Evolutionary conservation across 164 flowering plant species (phyloP), one percentile per base, ranked within the genome.

Genomic region (Nymphaea colorata): DNA sequence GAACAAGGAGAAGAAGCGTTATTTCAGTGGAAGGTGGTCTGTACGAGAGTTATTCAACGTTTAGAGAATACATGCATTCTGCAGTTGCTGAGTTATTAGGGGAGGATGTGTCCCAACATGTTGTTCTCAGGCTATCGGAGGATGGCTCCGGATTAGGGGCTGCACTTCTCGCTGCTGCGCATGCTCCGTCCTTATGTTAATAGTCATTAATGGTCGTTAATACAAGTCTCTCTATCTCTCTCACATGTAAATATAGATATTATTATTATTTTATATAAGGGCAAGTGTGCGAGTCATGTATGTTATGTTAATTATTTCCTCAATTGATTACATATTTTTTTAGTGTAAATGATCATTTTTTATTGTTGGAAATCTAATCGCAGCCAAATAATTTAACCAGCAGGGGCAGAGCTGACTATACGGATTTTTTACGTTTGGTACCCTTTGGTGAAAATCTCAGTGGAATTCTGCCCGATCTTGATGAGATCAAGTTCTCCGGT

Each of bases 71-170:
- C 78, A 66, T 90, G 79, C 76, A 86, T 43, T 96, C 87, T 72
- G 94, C 91, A 3, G 63, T 93, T 69, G 70, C 70, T 5, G 91
- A 90, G 62, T 85, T 93, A 15, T 72, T 93, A 64, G 98, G 98
- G 18, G 92, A 89, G 64, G 94, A 89, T 0, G 66, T 86, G 36
- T 84, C 97, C 7, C 81, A 78, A 41, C 63, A 85, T 77, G 93
- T 93, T 61, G 71, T 83, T 68, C 86, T 93, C 5, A 82, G 74
- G 75, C 86, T 72, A 5, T 81, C 77, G 6, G 87, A 89, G 76
- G 98, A 93, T 74, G 97, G 96, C 3, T 85, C 98, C 2, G 97
- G 97, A 70, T 80, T 81, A 44, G 97, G 98, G 61, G 96, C 96
- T 59, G 96, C 98, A 44, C 85, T 93, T 41, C 83, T 91, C 57